These are phyloP conservation scores for Sequoiadendron giganteum DNA, from an alignment of 75 land plant species.

Conservation along the genomic window DNA sequence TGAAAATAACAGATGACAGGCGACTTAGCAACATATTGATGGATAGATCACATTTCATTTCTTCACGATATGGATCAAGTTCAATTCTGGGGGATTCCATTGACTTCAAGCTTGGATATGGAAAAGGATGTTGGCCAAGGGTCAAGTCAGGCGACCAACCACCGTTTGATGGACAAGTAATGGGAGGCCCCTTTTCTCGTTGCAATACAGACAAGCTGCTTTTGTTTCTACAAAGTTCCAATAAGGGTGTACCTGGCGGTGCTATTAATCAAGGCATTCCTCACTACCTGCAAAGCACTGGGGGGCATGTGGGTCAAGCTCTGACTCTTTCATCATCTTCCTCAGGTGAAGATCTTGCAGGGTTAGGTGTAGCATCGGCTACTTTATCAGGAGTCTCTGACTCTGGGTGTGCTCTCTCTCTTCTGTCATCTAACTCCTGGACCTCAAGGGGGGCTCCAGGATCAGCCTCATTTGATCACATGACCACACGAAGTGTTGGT, in stretches of 20 bases:
- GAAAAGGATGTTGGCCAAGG: conserved; percentile 1
- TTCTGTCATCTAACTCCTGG: conserved; percentile 56
- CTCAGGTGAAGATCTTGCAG: conserved; percentile 18
- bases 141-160: conserved; percentile 6
- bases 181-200: conserved; percentile 11
- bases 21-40: conserved; percentile 19
- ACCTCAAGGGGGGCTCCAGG: conserved; percentile 20
- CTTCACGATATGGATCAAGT: not conserved
- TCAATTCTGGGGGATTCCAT: not conserved
- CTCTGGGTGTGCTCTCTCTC: conserved; percentile 68
- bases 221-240: conserved; percentile 29
- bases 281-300: conserved; percentile 22
- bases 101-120: not conserved
- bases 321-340: conserved; percentile 20
- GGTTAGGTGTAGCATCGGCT: conserved; percentile 19
- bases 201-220: conserved; percentile 19
- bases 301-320: conserved; percentile 28
- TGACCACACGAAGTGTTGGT: not conserved
- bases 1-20: conserved; percentile 7
- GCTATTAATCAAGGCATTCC: conserved; percentile 13
- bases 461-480: not conserved
- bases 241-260: not conserved
- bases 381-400: conserved; percentile 30
- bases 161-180: conserved; percentile 6
- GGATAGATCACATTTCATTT: conserved; percentile 11